phyloP scores from a whole-genome alignment of 805 yeast species.

The Cyberlindnera maclurae region DNA sequence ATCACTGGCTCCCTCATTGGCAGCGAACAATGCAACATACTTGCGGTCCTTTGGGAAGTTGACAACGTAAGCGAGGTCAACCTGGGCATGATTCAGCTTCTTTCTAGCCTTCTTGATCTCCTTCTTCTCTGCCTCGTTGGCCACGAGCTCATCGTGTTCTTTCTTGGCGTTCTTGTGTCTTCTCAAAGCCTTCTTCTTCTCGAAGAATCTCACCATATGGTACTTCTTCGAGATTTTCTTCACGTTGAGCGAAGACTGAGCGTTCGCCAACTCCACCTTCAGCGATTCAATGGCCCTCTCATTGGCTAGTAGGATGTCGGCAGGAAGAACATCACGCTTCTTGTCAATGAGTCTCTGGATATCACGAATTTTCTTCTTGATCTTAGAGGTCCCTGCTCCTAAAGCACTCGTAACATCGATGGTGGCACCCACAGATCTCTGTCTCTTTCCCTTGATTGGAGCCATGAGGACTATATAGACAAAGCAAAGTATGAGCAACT shows the following conservation, averaged over 20 bases:
- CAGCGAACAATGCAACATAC: constrained; percentile 73
- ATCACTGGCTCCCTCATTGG: constrained; percentile 28
- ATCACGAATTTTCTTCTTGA: constrained; percentile 84
- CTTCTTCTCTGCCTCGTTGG: constrained; percentile 29
- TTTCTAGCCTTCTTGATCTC: constrained; percentile 42
- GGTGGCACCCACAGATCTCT: constrained; percentile 5
- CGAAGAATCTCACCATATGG: constrained; percentile 91
- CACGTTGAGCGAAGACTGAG: constrained; percentile 37
- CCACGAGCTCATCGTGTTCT: constrained; percentile 21
- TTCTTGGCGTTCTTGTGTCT: constrained; percentile 45
- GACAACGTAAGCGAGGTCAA: constrained; percentile 68
- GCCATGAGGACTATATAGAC: constrained; percentile 8
- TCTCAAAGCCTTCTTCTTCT: constrained; percentile 76
- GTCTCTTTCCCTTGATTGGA: constrained; percentile 11
- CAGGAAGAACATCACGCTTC: constrained; percentile 51
- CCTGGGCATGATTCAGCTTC: constrained; percentile 46
- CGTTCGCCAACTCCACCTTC: constrained; percentile 46
- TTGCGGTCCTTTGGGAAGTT: constrained; percentile 75
- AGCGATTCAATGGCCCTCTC: constrained; percentile 71
- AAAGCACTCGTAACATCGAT: constrained; percentile 26
- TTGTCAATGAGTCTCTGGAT: constrained; percentile 58
- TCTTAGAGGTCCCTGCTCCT: constrained; percentile 41
- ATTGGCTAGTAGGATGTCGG: constrained; percentile 58
- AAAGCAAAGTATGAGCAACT: neutral
- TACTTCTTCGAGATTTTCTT: constrained; percentile 61